Evolutionary conservation across 345 rosid genomes (phyloP), one percentile per base, ranked within the genome.

Genomic region (Pugionium cornutum): DNA sequence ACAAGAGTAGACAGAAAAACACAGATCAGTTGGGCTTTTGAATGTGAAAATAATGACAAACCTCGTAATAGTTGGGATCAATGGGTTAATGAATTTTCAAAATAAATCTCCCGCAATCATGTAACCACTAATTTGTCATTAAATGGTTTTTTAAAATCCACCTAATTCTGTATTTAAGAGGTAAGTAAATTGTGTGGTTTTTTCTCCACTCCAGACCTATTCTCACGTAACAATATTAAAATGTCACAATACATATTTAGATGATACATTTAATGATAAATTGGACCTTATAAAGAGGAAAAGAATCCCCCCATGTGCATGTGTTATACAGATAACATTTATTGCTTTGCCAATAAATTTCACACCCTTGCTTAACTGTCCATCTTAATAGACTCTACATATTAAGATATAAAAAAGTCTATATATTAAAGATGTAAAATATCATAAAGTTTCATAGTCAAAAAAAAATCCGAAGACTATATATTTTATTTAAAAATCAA

Each of bases 51-150:
- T 32, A 46, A 31, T 46, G 44, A 40, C 34, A 70, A 46, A 46
- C 35, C 47, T 27, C 25, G 36, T 10, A 5, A 36, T 35, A 40
- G 64, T 25, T 47, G n/a, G 36, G 55, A 60, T 69, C 55, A 60
- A 9, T 44, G 45, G 31, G 61, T 42, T 67, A 52, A 52, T 34
- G 28, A 44, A 63, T 1, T 31, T 36, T 54, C 9, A 63, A 63
- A 37, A 43, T 61, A 44, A 25, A 62, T 62, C 63, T 55, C 58
- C 64, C 51, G 47, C 51, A 35, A 3, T 47, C 58, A 40, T 64
- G 69, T 72, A 64, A 72, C 76, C 61, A 64, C 70, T 57, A 49
- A 58, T 58, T 72, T 72, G 64, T 55, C 52, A 70, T 63, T 55
- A 62, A 43, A 25, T 54, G 58, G 51, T 37, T 69, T 8, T n/a